phyloP scores from a whole-genome alignment of 2,329 filamentous ascomycete species.

The Bipolaris bicolor region DNA sequence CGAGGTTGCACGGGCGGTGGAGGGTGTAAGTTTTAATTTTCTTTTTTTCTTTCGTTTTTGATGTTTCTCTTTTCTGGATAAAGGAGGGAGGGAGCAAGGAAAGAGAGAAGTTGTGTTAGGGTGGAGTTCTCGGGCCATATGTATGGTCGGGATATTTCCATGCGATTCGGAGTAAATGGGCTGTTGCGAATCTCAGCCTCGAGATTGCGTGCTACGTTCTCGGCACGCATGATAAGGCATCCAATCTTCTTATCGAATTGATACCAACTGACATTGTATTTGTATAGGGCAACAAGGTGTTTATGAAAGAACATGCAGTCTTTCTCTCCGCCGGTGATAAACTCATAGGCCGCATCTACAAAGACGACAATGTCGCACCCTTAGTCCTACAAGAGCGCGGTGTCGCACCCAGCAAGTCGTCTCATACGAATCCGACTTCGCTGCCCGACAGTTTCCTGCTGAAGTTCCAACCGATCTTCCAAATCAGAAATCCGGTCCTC shows the following conservation, averaged over 20 bases:
- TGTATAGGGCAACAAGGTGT: constrained; percentile 14
- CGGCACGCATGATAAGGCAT: neutral
- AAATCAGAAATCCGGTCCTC: constrained; percentile 22
- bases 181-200: neutral
- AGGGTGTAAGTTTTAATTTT: constrained; percentile 20
- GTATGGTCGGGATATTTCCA: too few relatives aligned
- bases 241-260: neutral
- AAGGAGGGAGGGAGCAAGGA: too few relatives aligned
- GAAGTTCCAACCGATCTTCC: constrained; percentile 22
- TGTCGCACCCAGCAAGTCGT: neutral
- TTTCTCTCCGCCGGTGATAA: constrained; percentile 17
- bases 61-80: too few relatives aligned
- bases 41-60: too few relatives aligned
- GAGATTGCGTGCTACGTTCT: constrained; percentile 17
- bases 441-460: constrained; percentile 23
- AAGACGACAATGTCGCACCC: neutral
- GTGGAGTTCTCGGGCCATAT: neutral
- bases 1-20: constrained; percentile 20
- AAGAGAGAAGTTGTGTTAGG: neutral
- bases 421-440: constrained; percentile 21
- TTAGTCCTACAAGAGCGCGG: constrained; percentile 12
- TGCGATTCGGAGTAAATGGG: too few relatives aligned
- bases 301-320: constrained; percentile 23
- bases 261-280: neutral
- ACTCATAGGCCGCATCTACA: constrained; percentile 13